Evolutionary conservation across 345 rosid genomes (phyloP).

Genomic region (Zanthoxylum bungeanum): DNA sequence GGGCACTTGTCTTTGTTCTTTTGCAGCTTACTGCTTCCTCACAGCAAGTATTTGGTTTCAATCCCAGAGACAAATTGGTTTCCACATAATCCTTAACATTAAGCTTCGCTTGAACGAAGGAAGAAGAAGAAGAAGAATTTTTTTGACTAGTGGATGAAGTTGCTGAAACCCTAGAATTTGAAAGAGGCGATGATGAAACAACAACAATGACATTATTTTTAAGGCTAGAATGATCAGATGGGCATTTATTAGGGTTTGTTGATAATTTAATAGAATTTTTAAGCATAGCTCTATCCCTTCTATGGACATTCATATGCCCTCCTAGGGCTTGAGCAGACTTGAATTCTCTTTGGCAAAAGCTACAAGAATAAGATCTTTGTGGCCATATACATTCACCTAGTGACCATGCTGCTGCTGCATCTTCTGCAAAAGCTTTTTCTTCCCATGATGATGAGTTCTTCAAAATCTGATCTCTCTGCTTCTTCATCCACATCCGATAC

Average conservation of each 20-base stretch:
- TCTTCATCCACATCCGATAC: conserved; percentile 41
- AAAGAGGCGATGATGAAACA: neutral
- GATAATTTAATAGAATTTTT: conserved; percentile 32
- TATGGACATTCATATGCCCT: conserved; percentile 80
- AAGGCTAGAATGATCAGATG: conserved; percentile 15
- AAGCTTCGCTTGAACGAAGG: neutral
- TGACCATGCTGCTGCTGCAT: conserved; percentile 37
- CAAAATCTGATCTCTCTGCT: conserved; percentile 15
- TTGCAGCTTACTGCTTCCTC: conserved; percentile 23
- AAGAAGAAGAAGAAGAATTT: conserved; percentile 14
- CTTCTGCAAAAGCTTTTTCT: conserved; percentile 62
- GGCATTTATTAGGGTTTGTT: conserved; percentile 11
- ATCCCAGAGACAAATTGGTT: conserved; percentile 33
- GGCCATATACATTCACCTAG: conserved; percentile 60
- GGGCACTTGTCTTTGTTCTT: conserved; percentile 24
- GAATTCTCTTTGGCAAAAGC: conserved; percentile 61
- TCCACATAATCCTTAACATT: conserved; percentile 17
- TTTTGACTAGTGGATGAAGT: conserved; percentile 16
- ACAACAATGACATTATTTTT: neutral
- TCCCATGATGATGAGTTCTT: conserved; percentile 44
- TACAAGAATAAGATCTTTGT: conserved; percentile 59
- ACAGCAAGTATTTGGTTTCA: conserved; percentile 17
- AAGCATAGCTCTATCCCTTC: conserved; percentile 67
- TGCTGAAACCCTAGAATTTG: conserved; percentile 36
- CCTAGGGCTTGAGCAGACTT: conserved; percentile 82